Base-by-base conservation (phyloP, 371 early-diverging fungal species). In the Mortierella sp. region DNA sequence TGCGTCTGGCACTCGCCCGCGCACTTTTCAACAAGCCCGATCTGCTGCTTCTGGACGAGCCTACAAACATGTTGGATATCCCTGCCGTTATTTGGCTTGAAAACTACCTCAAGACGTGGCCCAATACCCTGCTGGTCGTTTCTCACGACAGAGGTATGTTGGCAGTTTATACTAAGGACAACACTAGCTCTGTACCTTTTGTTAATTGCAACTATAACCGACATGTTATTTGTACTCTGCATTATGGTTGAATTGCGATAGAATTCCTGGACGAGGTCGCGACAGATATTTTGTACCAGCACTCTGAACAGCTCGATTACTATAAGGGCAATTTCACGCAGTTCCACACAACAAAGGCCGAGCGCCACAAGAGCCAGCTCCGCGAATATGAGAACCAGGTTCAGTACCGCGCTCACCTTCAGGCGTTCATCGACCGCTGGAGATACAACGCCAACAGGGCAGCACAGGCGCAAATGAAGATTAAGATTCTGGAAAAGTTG, bases 391-490 rank as follows among this genome's bases (percentile, higher is more conserved):
- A 98, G 86, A 84, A 95, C 57, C 97, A 99, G 84, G 80, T 95
- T 81, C 89, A 93, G 79, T 93, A 95, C 73, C 92, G 97, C 23
- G 90, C 94, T 69, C 97, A 97, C 82, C 81, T 97, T 67, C 95
- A 98, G 79, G 97, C 94, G 32, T 99, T 98, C 78, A 97, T 99
- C 66, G 99, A 99, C 79, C 91, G 98, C 50, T 99, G 99, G 97
- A 86, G 99, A 75, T 98, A 95, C 82, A 99, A 98, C 84, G 98
- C 99, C 44, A 98, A 97, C 71, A 88, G 98, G 58, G 97, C 98
- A 23, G 92, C 98, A 27, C 98, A 98, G 82, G 99, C 98, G 11
- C 99, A 99, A 84, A 91, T 89, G 70, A 98, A 95, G 83, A 90
- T 99, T 80, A 99, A 99, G 86, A 93, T 98, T 62, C 84, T 99